phyloP scores from a whole-genome alignment of 2,329 filamentous ascomycete genomes.

The Thielaviopsis euricoi region DNA sequence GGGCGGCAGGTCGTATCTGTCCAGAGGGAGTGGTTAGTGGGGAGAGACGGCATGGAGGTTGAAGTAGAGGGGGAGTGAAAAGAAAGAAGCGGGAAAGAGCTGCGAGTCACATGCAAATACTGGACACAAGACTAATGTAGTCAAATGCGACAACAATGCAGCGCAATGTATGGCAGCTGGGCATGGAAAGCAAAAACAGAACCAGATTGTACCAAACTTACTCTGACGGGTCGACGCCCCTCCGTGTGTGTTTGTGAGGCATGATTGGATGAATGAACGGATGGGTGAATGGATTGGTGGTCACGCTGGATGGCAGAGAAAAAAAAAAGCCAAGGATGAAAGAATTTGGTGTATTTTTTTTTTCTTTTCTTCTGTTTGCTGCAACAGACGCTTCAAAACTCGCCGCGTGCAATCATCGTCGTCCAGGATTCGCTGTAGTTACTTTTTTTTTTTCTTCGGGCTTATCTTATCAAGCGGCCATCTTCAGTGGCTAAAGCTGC shows the following conservation, averaged over 20 bases:
- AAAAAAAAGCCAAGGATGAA: no score
- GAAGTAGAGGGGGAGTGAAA: not conserved
- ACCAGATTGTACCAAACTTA: constrained; percentile 20
- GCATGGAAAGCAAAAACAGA: no score
- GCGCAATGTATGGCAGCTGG: not conserved
- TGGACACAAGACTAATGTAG: no score
- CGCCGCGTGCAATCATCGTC: constrained; percentile 1
- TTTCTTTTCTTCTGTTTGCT: no score
- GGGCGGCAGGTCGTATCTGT: constrained; percentile 8
- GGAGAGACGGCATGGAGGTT: not conserved
- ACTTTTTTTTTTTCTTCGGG: not conserved
- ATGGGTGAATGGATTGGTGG: no score
- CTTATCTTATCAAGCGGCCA: constrained; percentile 4
- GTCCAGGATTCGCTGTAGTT: not conserved
- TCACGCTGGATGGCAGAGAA: no score
- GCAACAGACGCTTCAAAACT: not conserved
- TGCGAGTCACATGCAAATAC: no score
- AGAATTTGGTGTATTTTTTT: no score
- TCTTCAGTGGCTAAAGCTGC: not conserved
- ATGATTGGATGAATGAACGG: constrained; percentile 26
- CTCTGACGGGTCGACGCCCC: constrained; percentile 37
- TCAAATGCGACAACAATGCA: no score
- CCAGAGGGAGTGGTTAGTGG: not conserved
- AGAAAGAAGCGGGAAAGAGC: not conserved
- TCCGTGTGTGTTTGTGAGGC: constrained; percentile 77